A percentile compares a stretch with the other conserved stretches of the same genome.
These are phyloP conservation scores for Zopfia rhizophila DNA, from an alignment of 2,329 filamentous ascomycete genomes.

Conservation along the genomic window DNA sequence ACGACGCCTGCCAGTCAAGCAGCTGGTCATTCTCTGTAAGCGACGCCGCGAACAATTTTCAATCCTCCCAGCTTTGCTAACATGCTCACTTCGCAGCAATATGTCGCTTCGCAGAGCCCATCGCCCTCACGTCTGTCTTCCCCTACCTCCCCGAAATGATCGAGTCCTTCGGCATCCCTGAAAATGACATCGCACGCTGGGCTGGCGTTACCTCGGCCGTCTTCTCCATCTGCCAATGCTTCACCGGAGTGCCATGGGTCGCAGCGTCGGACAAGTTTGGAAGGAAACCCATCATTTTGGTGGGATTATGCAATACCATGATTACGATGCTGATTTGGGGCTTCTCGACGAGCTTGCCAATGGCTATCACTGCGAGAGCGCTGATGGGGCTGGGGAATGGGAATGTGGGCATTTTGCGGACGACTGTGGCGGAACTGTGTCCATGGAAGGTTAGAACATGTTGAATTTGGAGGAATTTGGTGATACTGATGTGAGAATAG, in stretches of 20 bases:
- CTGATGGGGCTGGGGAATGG: slow-evolving; percentile 88
- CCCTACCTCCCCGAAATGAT: slow-evolving; percentile 80
- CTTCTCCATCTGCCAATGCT: slow-evolving; percentile 79
- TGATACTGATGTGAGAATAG: slow-evolving; percentile 25
- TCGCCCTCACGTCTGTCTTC: slow-evolving; percentile 92
- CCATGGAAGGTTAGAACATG: slow-evolving; percentile 67
- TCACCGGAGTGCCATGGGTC: slow-evolving; percentile 91
- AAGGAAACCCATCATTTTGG: slow-evolving; percentile 83
- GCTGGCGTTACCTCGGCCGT: slow-evolving; percentile 87
- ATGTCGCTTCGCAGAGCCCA: slow-evolving; percentile 90
- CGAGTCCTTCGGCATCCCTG: slow-evolving; percentile 51
- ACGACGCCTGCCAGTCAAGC: slow-evolving; percentile 51
- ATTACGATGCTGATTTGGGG: slow-evolving; percentile 83
- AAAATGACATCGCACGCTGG: slow-evolving; percentile 66
- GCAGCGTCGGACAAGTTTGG: slow-evolving; percentile 82
- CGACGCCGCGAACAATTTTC: neutral
- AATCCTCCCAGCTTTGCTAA: slow-evolving; percentile 12
- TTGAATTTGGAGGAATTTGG: neutral
- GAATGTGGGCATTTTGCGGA: slow-evolving; percentile 85
- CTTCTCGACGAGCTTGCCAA: slow-evolving; percentile 78
- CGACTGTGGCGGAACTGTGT: slow-evolving; percentile 93
- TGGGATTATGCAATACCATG: slow-evolving; percentile 83
- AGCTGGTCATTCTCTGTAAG: slow-evolving; percentile 53
- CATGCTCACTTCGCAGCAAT: slow-evolving; percentile 69
- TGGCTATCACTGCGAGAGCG: slow-evolving; percentile 81